Conservation (phyloP, 495 filamentous ascomycete species). For the Aspergillus saccharolyticus region DNA sequence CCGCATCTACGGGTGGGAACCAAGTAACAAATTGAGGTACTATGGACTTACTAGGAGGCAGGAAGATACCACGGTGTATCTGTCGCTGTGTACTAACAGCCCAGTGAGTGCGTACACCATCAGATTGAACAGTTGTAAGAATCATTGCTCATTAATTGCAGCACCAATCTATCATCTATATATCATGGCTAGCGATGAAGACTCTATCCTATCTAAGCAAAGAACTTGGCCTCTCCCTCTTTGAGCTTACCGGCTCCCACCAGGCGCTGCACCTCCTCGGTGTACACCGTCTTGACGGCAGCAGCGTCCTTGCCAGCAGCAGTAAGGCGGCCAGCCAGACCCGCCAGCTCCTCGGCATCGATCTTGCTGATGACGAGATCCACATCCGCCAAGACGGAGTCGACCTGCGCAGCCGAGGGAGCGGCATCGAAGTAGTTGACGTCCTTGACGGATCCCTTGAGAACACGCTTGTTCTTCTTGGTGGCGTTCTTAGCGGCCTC, state of each 20-base stretch:
- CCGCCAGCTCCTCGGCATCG: conserved; percentile 80
- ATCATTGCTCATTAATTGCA: conserved; percentile 5
- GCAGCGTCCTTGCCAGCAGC: conserved; percentile 46
- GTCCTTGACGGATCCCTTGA: conserved; percentile 88
- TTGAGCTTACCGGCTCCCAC: conserved; percentile 77
- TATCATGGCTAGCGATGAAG: conserved; percentile 6
- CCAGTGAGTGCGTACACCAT: no score
- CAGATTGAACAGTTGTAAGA: no score
- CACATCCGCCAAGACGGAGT: conserved; percentile 77
- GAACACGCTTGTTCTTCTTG: conserved; percentile 99
- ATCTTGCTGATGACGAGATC: conserved; percentile 87
- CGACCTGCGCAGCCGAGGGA: conserved; percentile 66
- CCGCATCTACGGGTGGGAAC: neutral
- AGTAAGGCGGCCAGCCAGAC: conserved; percentile 69
- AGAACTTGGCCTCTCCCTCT: conserved; percentile 63
- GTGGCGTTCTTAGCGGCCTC: conserved; percentile 95
- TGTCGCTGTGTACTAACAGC: no score
- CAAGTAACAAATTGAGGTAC: no score
- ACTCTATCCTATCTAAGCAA: conserved; percentile 27
- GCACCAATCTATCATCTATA: conserved; percentile 13
- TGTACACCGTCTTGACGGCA: conserved; percentile 62
- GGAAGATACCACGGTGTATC: no score
- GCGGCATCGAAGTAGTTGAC: conserved; percentile 75
- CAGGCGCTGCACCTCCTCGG: conserved; percentile 68
- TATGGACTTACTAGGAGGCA: no score